Base-by-base conservation (phyloP, 163 green algal genomes). In the Botryococcus braunii region DNA sequence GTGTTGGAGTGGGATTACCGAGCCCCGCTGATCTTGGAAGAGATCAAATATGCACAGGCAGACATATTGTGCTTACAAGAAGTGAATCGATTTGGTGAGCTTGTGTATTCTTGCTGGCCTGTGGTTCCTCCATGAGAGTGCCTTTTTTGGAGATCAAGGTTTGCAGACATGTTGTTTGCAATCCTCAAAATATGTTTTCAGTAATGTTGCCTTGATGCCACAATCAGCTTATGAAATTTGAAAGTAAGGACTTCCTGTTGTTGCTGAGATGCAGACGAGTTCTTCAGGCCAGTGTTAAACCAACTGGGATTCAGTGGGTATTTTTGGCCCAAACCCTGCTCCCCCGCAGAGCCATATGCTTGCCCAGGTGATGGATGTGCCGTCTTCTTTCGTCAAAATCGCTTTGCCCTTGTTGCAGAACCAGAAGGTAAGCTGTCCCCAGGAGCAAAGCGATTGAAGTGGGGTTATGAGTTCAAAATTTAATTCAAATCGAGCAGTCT, bases 41-140 rank as follows among this genome's bases (percentile, higher is more conserved):
- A 88, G 49, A 68, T 92, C 29, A 8, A 73, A 13, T 75, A 76
- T n/a, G 65, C 83, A 0, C 36, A 82, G 8, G 74, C 86, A 4
- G 85, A 92, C 69, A 72, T 92, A 25, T 72, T 92, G 0, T 92
- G 82, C 73, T 43, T 92, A 35, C 86, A 92, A 62, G 86, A 91
- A 65, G 60, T 86, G 9, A 92, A 92, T 65, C 82, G 85, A 50
- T 92, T 78, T 65, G 82, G 83, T 89, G 50, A 31, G 78, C 32
- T 25, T 50, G 3, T n/a, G n/a, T n/a, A n/a, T n/a, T n/a, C n/a
- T n/a, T n/a, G n/a, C n/a, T n/a, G n/a, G n/a, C n/a, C n/a, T n/a
- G n/a, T n/a, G n/a, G n/a, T n/a, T n/a, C n/a, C n/a, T n/a, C n/a
- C n/a, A n/a, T n/a, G n/a, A n/a, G n/a, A n/a, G n/a, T n/a, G n/a